A percentile compares a stretch with the other conserved stretches of the same genome.
Conservation (phyloP, 257 asterid species). For the Solanum ossicruentum region DNA sequence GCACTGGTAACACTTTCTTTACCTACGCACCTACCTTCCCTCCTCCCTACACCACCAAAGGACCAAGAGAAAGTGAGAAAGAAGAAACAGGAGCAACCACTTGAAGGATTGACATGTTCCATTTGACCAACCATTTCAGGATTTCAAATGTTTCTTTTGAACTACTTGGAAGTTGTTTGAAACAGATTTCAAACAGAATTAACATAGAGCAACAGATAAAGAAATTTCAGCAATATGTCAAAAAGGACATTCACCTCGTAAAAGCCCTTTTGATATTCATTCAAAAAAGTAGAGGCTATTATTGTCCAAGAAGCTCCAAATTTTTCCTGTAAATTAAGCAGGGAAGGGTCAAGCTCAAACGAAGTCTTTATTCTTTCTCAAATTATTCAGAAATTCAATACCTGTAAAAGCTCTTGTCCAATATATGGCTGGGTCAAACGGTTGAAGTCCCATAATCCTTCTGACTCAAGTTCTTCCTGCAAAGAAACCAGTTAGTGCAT, state of each 20-base stretch:
- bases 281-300: conserved; percentile 62
- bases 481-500: neutral
- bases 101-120: neutral
- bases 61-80: neutral
- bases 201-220: neutral
- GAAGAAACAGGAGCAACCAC: neutral
- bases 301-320: conserved; percentile 79
- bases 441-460: conserved; percentile 93
- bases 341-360: neutral
- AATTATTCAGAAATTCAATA: neutral
- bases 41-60: neutral
- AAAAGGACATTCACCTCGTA: conserved; percentile 49
- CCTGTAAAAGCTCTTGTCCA: conserved; percentile 46
- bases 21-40: neutral
- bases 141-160: neutral
- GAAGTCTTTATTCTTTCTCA: neutral
- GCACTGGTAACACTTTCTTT: neutral
- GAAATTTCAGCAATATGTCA: neutral
- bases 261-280: conserved; percentile 58
- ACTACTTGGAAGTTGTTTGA: neutral
- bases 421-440: conserved; percentile 79
- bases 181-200: neutral
- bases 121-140: neutral
- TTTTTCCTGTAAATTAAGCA: conserved; percentile 48
- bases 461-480: conserved; percentile 90